These are phyloP conservation scores for Sclerotinia minor DNA, from an alignment of 2,329 filamentous ascomycete species.

Conservation along the genomic window DNA sequence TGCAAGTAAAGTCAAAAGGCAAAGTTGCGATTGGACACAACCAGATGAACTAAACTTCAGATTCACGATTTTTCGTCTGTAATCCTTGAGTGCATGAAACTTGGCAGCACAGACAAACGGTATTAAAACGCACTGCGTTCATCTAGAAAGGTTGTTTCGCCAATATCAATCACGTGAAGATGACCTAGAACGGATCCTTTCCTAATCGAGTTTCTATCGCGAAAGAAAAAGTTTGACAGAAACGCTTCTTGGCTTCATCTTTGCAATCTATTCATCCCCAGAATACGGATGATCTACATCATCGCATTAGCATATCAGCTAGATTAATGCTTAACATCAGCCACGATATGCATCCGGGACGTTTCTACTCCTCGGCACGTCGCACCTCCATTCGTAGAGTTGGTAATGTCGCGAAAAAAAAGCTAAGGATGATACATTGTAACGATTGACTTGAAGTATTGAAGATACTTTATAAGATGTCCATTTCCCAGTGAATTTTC, in stretches of 20 bases:
- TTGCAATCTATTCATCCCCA: not conserved
- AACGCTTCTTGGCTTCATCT: not conserved
- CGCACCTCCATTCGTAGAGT: not conserved
- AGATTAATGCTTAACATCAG: not conserved
- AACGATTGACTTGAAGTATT: not conserved
- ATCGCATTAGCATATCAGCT: too few species aligned
- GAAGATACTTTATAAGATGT: not conserved
- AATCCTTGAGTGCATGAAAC: not conserved
- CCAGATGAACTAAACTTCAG: not conserved
- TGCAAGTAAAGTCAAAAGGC: not conserved
- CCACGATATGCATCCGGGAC: not conserved
- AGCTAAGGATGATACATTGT: not conserved
- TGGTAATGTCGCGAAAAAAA: not conserved
- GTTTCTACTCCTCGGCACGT: not conserved
- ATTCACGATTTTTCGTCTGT: slow-evolving; percentile 1
- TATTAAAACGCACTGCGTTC: slow-evolving; percentile 4
- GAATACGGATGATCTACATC: slow-evolving; percentile 1
- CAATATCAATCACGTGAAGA: not conserved
- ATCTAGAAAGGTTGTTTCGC: not conserved
- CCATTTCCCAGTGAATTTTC: not conserved
- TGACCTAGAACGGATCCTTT: not conserved
- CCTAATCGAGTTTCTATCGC: slow-evolving; percentile 2
- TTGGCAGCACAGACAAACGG: not conserved
- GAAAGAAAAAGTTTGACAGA: not conserved
- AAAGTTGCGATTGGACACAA: slow-evolving; percentile 7